Conservation (phyloP, 805 yeast species). For the Candida quercuum region DNA sequence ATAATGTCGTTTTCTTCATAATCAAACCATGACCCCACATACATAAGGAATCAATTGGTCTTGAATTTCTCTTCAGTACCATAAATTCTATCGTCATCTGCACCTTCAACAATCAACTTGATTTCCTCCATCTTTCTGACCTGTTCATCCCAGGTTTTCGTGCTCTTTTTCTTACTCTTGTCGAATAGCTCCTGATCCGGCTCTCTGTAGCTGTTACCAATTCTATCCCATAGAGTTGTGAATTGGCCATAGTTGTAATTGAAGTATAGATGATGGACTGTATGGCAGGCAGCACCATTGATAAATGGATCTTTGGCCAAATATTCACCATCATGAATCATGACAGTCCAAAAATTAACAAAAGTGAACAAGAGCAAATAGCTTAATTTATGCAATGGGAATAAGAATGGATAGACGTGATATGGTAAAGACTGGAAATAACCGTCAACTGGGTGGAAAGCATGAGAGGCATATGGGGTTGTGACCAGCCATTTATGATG, state of each 20-base stretch:
- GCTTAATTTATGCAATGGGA: constrained; percentile 87
- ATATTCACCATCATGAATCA: constrained; percentile 98
- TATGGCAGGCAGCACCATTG: constrained; percentile 99
- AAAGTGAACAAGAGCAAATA: constrained; percentile 80
- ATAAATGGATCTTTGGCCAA: constrained; percentile 88
- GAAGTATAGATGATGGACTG: constrained; percentile 94
- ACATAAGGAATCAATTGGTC: not conserved
- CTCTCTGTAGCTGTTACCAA: constrained; percentile 87
- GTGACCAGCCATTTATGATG: constrained; percentile 99
- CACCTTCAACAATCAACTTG: constrained; percentile 77
- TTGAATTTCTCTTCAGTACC: constrained; percentile 37
- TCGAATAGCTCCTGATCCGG: constrained; percentile 87
- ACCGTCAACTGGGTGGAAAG: constrained; percentile 98
- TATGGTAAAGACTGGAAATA: constrained; percentile 90
- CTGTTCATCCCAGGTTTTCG: constrained; percentile 66
- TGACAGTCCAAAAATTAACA: constrained; percentile 96
- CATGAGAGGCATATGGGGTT: constrained; percentile 97
- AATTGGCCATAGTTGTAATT: constrained; percentile 98
- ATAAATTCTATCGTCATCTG: constrained; percentile 67
- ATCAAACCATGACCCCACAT: no score
- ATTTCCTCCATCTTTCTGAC: constrained; percentile 70
- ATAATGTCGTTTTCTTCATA: no score
- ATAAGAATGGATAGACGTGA: constrained; percentile 84
- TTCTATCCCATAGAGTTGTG: constrained; percentile 96
- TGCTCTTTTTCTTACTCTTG: constrained; percentile 49